Evolutionary conservation across 306 rosid species (phyloP), one percentile per base, ranked within the genome.

Genomic region (Abrus precatorius): DNA sequence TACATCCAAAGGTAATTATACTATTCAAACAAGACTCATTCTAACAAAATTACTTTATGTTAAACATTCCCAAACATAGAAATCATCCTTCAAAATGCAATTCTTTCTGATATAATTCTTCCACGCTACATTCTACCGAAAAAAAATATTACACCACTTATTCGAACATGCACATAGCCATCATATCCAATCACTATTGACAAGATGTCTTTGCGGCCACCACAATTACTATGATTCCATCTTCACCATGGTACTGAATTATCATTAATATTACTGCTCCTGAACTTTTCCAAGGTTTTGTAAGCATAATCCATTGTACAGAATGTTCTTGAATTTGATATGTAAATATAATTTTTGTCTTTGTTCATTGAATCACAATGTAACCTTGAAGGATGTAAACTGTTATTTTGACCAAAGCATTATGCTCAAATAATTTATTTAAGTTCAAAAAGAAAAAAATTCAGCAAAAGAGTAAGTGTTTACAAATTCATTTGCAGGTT

Each of bases 401-500:
- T 75, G 59, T 30, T 41, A 75, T 44, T 36, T 75, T 12, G 7
- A 32, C 29, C 70, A 75, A 59, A 57, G 47, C 74, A 71, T 43
- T 60, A 64, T 55, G 44, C 11, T 65, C 73, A 61, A 60, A 54
- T 12, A 56, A 43, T 63, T 40, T 50, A 41, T 68, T 29, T 0
- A 54, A 65, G 29, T 36, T 38, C 79, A 74, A 33, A 56, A 78
- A 72, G 74, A 43, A 33, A 78, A 72, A 76, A 43, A 33, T 32
- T 48, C n/a, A 1, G 29, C 41, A 13, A 71, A 50, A 69, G 33
- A 71, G 1, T 33, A 69, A 30, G 38, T 70, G 7, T 43, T 49
- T 77, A 69, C 49, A 47, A 78, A 69, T 79, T 49, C 34, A 76
- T 54, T 86, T 74, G 48, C 92, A 93, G 97, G 96, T 80, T 93